A percentile compares a stretch with the other conserved stretches of the same genome.
Conservation (phyloP, 345 rosid species). For the Citrus australasica region DNA sequence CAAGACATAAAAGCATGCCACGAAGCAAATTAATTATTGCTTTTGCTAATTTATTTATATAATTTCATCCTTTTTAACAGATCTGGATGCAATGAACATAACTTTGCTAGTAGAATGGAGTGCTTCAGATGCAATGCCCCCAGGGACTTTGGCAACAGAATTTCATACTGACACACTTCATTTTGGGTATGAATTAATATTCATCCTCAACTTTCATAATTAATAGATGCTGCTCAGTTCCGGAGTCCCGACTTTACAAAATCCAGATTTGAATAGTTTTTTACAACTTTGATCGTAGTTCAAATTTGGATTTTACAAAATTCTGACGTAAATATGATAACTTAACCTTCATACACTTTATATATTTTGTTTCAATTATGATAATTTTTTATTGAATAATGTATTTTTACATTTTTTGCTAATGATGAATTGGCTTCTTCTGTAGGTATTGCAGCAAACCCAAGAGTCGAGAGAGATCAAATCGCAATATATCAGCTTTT, state of each 20-base stretch:
- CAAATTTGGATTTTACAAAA: too few relatives aligned
- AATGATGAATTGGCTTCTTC: neutral
- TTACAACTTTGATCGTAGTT: too few relatives aligned
- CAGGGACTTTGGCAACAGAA: slow-evolving; percentile 49
- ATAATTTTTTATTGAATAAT: neutral
- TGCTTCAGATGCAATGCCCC: slow-evolving; percentile 92
- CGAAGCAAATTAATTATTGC: neutral
- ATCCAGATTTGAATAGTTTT: too few relatives aligned
- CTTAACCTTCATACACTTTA: too few relatives aligned
- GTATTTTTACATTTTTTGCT: neutral
- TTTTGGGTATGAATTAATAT: neutral
- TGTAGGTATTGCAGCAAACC: slow-evolving; percentile 14
- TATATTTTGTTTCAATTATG: too few relatives aligned
- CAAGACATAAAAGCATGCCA: neutral
- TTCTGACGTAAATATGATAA: too few relatives aligned
- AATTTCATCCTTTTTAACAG: slow-evolving; percentile 24
- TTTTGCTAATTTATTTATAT: neutral
- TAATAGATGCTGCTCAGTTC: too few relatives aligned
- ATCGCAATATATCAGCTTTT: neutral
- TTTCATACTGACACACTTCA: slow-evolving; percentile 16
- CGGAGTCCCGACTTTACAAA: too few relatives aligned
- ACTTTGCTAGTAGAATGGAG: slow-evolving; percentile 89
- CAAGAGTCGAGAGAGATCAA: neutral
- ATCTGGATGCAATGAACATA: slow-evolving; percentile 79
- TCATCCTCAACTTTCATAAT: too few relatives aligned